phyloP scores from a whole-genome alignment of 257 asterid species.

The Agastache rugosa region DNA sequence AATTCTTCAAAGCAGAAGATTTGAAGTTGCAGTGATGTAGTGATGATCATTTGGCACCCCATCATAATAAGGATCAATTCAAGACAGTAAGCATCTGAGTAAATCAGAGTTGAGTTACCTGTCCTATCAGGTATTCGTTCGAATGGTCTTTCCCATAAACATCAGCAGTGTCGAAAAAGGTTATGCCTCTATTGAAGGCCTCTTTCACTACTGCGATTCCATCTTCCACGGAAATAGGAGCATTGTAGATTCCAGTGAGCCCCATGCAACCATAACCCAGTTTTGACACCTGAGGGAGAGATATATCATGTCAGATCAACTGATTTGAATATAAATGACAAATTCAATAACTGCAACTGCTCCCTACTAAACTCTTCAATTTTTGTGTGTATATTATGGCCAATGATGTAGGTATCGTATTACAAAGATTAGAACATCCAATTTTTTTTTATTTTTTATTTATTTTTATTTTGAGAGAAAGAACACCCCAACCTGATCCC shows the following conservation, averaged over 20 bases:
- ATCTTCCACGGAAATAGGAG: conserved; percentile 54
- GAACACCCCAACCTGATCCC: too few species aligned
- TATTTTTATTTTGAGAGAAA: too few species aligned
- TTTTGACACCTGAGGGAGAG: conserved; percentile 50
- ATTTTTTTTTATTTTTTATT: too few species aligned
- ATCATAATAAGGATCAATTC: neutral
- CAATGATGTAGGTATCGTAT: neutral
- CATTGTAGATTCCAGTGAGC: conserved; percentile 55
- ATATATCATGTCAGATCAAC: neutral
- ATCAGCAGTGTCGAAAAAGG: conserved; percentile 57
- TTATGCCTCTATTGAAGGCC: conserved; percentile 53
- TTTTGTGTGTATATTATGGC: neutral
- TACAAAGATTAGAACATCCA: neutral
- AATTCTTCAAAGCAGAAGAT: neutral
- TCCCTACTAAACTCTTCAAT: conserved; percentile 3
- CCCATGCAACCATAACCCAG: conserved; percentile 75
- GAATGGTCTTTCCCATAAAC: conserved; percentile 51
- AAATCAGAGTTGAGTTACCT: conserved; percentile 42
- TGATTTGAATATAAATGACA: neutral
- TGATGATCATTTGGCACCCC: conserved; percentile 7
- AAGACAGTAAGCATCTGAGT: neutral
- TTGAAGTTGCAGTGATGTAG: neutral
- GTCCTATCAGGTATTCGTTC: conserved; percentile 55
- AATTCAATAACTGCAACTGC: neutral
- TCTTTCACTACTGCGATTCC: conserved; percentile 57